Evolutionary conservation across 495 filamentous ascomycete species (phyloP).

Genomic region (Penicillium tannophilum): DNA sequence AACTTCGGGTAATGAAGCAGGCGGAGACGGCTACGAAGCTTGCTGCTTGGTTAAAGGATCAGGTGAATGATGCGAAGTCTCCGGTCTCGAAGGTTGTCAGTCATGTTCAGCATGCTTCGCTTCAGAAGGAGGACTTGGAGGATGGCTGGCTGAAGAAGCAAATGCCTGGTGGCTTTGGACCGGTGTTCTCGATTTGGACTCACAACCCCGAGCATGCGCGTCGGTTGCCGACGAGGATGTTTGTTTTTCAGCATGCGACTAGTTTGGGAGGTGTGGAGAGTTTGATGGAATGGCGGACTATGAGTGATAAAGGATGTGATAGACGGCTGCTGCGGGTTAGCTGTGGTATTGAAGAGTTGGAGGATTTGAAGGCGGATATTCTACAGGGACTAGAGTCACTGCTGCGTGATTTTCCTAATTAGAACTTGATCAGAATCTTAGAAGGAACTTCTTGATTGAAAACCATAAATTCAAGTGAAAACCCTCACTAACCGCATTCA

Average conservation of each 20-base stretch:
- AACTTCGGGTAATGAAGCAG: slow-evolving; percentile 75
- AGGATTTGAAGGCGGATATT: slow-evolving; percentile 21
- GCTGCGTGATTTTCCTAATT: slow-evolving; percentile 3
- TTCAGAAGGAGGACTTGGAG: slow-evolving; percentile 58
- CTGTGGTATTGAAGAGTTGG: slow-evolving; percentile 25
- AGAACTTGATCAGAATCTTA: not conserved
- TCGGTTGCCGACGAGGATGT: slow-evolving; percentile 72
- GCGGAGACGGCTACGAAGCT: slow-evolving; percentile 65
- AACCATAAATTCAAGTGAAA: too few species aligned
- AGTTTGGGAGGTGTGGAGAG: slow-evolving; percentile 91
- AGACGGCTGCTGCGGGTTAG: slow-evolving; percentile 17
- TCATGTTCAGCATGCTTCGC: slow-evolving; percentile 70
- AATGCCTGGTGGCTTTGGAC: slow-evolving; percentile 87
- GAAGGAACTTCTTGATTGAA: too few species aligned
- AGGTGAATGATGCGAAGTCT: slow-evolving; percentile 36
- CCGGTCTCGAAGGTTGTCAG: slow-evolving; percentile 52
- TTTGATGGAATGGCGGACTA: slow-evolving; percentile 68
- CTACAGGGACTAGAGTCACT: slow-evolving; percentile 16
- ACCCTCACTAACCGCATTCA: too few species aligned
- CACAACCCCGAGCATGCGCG: slow-evolving; percentile 60
- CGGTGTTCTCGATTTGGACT: slow-evolving; percentile 78
- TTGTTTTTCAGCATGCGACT: slow-evolving; percentile 90
- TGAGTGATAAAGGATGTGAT: slow-evolving; percentile 47
- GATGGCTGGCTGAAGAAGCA: slow-evolving; percentile 74
- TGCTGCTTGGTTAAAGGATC: slow-evolving; percentile 65